Conservation (phyloP, 2,329 filamentous ascomycete genomes). For the Beauveria varroae region DNA sequence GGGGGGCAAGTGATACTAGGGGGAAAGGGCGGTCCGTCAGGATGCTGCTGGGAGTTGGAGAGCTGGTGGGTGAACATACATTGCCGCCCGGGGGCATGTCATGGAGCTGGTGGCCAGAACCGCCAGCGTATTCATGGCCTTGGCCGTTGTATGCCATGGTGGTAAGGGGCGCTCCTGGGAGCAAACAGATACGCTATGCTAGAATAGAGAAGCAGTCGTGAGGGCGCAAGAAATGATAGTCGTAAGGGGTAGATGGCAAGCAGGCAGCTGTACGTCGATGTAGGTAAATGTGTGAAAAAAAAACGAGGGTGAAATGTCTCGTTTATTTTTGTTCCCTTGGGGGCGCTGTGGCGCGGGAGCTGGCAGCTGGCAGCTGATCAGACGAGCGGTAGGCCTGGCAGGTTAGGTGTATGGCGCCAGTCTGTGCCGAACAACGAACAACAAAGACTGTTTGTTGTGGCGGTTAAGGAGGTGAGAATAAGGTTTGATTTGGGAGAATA, state of each 20-base stretch:
- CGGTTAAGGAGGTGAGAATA: background rate
- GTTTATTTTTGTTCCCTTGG: background rate
- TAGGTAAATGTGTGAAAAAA: background rate
- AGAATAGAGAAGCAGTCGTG: background rate
- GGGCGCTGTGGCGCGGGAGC: background rate
- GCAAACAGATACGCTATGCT: background rate
- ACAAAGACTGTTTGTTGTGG: background rate
- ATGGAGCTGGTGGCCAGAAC: conserved; percentile 51
- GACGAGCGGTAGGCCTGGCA: background rate
- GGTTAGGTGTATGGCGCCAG: conserved; percentile 1
- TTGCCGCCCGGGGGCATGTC: conserved; percentile 54
- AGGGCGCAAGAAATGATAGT: background rate
- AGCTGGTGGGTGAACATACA: conserved; percentile 39
- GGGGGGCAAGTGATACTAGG: conserved; percentile 52
- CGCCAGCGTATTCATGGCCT: conserved; percentile 50
- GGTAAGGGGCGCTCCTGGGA: conserved; percentile 15
- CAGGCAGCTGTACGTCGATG: background rate
- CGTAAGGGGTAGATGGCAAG: background rate
- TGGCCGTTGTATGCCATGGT: conserved; percentile 55
- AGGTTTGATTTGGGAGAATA: background rate
- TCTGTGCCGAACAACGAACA: background rate
- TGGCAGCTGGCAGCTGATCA: background rate
- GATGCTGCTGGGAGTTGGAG: background rate
- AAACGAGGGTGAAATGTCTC: background rate
- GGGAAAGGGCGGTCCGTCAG: conserved; percentile 7